Conservation (phyloP, 305 asterid species). For the Rubia peregrina region DNA sequence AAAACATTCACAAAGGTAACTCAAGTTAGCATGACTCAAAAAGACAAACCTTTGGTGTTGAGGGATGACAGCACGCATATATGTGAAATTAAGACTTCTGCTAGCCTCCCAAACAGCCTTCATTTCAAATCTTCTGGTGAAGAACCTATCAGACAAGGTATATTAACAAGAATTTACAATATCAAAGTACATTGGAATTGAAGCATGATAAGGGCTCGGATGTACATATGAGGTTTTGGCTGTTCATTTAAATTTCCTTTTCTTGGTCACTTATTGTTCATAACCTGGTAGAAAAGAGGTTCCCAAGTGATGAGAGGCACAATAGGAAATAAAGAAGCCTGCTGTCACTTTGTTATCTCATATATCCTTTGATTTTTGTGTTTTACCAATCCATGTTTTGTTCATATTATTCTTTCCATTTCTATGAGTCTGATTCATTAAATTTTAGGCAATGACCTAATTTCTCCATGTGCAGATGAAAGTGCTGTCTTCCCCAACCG, state of each 20-base stretch:
- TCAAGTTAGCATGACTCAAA: background rate
- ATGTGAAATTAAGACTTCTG: background rate
- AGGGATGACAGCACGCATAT: background rate
- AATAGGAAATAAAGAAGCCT: background rate
- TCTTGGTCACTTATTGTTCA: background rate
- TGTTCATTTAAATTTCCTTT: background rate
- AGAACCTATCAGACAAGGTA: background rate
- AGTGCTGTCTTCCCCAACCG: background rate
- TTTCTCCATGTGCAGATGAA: slow-evolving; percentile 1
- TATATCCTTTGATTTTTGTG: background rate
- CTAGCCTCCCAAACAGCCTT: background rate
- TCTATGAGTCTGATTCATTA: background rate
- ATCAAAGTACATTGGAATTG: background rate
- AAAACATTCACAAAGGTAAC: background rate
- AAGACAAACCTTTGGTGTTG: background rate
- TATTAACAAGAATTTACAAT: background rate
- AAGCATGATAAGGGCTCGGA: background rate
- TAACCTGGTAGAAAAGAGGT: background rate
- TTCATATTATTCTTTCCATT: background rate
- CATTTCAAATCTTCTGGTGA: background rate
- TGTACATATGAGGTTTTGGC: background rate
- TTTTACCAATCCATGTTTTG: background rate
- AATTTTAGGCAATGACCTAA: background rate
- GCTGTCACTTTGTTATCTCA: background rate
- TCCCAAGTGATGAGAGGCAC: background rate